Evolutionary conservation across 176 grass and related monocot genomes (phyloP), one percentile per base, ranked within the genome.

Genomic region (Phoenix roebelenii): DNA sequence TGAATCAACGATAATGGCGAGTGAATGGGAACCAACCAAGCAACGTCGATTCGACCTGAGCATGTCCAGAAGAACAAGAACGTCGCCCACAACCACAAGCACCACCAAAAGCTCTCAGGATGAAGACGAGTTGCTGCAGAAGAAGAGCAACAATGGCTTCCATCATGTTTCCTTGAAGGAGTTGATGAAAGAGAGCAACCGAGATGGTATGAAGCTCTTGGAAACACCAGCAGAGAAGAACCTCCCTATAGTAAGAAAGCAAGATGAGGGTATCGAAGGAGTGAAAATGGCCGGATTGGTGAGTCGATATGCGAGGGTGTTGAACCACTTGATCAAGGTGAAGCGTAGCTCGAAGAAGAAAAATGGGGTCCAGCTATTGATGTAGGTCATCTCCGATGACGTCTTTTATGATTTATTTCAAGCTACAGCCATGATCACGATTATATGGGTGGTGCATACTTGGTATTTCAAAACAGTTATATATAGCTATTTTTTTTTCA

Each of bases 1-100:
- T 44, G 74, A 14, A 68, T 51, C 74, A 68, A 66, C 61, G 52
- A 44, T 71, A 77, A 95, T 95, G 89, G 85, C 85, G 73, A 88
- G 54, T 26, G 75, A 85, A 54, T 61, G 65, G 55, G 83, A 72
- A 69, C 51, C 77, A 62, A 67, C 57, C 24, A 88, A 82, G 59
- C 87, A 60, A 53, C 71, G 85, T 20, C 89, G 81, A n/a, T 95
- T 85, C 19, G 71, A 95, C 63, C 82, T 60, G 60, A 85, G 74
- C 68, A 95, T 95, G 89, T 95, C 89, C 9, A 82, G 85, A 72
- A 61, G 89, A 70, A 95, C 89, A 26, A 79, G 89, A 55, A 87
- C 52, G 39, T 9, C 35, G 2, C 63, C 89, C 4, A 73, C 68
- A 51, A 78, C 72, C 29, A 18, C 79, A 23, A 39, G 22, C 3